These are phyloP conservation scores for Pyrenophora teres DNA, from an alignment of 2,329 filamentous ascomycete species.

Conservation along the genomic window DNA sequence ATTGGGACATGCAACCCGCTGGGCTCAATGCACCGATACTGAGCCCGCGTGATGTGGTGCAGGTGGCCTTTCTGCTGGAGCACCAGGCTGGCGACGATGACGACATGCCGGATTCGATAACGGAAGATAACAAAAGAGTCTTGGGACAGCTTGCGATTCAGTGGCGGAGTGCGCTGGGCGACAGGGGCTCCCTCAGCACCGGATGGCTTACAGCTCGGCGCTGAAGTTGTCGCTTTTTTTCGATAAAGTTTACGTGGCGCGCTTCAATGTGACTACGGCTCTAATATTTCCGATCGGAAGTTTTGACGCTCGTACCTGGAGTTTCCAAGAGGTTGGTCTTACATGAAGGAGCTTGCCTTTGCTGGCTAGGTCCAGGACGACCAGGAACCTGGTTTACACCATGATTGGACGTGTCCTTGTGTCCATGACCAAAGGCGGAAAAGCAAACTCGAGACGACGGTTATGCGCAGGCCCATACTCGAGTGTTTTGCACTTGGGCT, in stretches of 20 bases:
- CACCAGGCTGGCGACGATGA: conserved; percentile 56
- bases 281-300: conserved; percentile 4
- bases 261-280: neutral
- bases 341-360: neutral
- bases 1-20: conserved; percentile 56
- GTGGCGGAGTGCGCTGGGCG: conserved; percentile 90
- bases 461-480: neutral
- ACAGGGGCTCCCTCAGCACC: conserved; percentile 83
- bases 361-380: neutral
- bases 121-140: conserved; percentile 57
- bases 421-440: neutral
- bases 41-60: conserved; percentile 66
- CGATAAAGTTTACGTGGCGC: conserved; percentile 8
- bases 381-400: neutral
- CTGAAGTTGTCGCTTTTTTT: conserved; percentile 22
- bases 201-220: conserved; percentile 66
- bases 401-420: conserved; percentile 2
- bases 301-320: conserved; percentile 10
- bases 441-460: conserved; percentile 1
- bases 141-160: conserved; percentile 84
- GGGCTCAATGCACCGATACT: conserved; percentile 54
- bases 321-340: conserved; percentile 6
- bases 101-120: conserved; percentile 45
- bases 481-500: neutral
- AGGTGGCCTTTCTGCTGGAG: conserved; percentile 67